These are phyloP conservation scores for Russula vinacea DNA, from an alignment of 768 basidiomycete species.

Conservation along the genomic window DNA sequence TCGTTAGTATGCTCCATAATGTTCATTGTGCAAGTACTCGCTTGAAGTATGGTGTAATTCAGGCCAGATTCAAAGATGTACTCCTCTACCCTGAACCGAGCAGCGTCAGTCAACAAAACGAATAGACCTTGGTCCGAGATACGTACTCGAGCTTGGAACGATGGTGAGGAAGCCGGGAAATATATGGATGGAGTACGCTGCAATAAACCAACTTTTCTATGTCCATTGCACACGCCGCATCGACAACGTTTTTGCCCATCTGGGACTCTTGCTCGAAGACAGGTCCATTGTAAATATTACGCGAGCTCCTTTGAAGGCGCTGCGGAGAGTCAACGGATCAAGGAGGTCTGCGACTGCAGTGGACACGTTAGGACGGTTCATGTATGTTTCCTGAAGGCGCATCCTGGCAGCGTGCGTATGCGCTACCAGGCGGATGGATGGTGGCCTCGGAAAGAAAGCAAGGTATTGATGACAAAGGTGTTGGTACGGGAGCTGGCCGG, in stretches of 20 bases:
- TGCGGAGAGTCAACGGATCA: constrained; percentile 15
- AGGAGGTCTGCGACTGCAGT: constrained; percentile 26
- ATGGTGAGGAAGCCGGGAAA: constrained; percentile 26
- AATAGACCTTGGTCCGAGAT: neutral
- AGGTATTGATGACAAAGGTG: constrained; percentile 16
- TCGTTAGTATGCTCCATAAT: neutral
- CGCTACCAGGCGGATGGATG: constrained; percentile 26
- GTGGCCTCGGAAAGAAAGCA: constrained; percentile 27
- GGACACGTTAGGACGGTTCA: constrained; percentile 14
- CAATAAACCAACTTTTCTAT: constrained; percentile 27
- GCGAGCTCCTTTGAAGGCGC: constrained; percentile 16
- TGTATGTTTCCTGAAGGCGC: constrained; percentile 13
- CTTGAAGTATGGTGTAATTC: constrained; percentile 40
- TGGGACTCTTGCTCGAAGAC: constrained; percentile 19
- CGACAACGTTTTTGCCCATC: constrained; percentile 29
- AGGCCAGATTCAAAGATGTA: constrained; percentile 40
- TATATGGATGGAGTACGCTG: constrained; percentile 29
- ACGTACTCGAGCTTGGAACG: constrained; percentile 27
- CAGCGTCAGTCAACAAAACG: neutral
- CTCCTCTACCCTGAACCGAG: constrained; percentile 36
- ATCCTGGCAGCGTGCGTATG: constrained; percentile 10
- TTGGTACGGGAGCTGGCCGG: constrained; percentile 29
- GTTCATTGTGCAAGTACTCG: constrained; percentile 7
- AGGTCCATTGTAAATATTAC: constrained; percentile 28
- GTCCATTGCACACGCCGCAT: constrained; percentile 27